Percentiles rank a stretch among this genome's conserved stretches.
Conservation (phyloP, 23 red algal genomes). For the Agarophyton chilense region DNA sequence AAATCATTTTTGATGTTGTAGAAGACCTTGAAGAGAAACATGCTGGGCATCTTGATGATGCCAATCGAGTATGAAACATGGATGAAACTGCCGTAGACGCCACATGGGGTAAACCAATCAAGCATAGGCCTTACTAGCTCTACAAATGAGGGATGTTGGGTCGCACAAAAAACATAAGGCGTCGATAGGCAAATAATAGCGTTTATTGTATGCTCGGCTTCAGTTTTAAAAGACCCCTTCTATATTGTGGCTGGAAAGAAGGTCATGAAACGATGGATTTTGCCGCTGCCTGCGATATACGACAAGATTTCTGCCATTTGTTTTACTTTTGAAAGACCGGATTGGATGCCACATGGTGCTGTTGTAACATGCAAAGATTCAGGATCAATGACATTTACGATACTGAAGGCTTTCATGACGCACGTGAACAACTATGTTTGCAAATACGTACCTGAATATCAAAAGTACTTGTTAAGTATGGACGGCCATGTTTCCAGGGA, state of each 20-base stretch:
- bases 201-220: not conserved
- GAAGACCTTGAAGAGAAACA: not conserved
- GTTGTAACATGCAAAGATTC: not conserved
- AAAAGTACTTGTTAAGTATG: constrained; percentile 16
- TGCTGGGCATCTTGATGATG: not conserved
- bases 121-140: not conserved
- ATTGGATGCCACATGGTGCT: not conserved
- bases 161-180: not conserved
- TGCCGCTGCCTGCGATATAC: too few relatives aligned
- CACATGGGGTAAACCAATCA: not conserved
- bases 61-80: not conserved
- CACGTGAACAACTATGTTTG: constrained; percentile 14
- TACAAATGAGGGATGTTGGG: not conserved
- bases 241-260: constrained; percentile 16
- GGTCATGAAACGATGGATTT: not conserved
- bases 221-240: not conserved
- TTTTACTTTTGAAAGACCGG: too few relatives aligned
- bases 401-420: not conserved
- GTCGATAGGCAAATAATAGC: not conserved
- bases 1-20: too few relatives aligned
- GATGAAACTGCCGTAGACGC: constrained; percentile 13
- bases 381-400: not conserved
- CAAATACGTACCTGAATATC: not conserved
- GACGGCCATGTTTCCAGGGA: constrained; percentile 23
- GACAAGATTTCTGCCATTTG: too few relatives aligned